Conservation (phyloP, 805 yeast species). For the Priceomyces melissophilus region DNA sequence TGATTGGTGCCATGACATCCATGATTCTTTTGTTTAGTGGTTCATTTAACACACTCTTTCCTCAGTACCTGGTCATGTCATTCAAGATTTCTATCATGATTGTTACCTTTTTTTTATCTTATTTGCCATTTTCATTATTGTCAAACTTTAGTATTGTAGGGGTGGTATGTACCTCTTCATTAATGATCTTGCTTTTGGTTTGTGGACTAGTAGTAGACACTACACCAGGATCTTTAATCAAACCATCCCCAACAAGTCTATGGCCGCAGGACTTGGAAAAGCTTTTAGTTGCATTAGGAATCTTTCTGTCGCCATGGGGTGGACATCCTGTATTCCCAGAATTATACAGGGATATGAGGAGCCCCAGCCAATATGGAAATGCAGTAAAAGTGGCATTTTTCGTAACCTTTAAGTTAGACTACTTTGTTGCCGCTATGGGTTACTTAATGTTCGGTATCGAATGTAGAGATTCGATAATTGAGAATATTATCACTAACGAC, state of each 20-base stretch:
- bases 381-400: slow-evolving; percentile 55
- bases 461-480: slow-evolving; percentile 72
- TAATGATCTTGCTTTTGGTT: slow-evolving; percentile 42
- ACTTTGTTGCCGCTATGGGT: slow-evolving; percentile 61
- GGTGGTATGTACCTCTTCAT: slow-evolving; percentile 49
- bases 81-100: slow-evolving; percentile 43
- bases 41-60: slow-evolving; percentile 51
- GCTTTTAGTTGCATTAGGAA: slow-evolving; percentile 55
- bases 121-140: slow-evolving; percentile 53
- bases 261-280: slow-evolving; percentile 32
- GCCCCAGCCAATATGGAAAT: slow-evolving; percentile 53
- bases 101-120: slow-evolving; percentile 44
- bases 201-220: slow-evolving; percentile 42
- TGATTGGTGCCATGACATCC: slow-evolving; percentile 58
- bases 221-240: slow-evolving; percentile 55
- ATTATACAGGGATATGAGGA: slow-evolving; percentile 67
- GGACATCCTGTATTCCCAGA: slow-evolving; percentile 83
- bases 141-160: slow-evolving; percentile 57
- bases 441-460: slow-evolving; percentile 75
- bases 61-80: slow-evolving; percentile 24
- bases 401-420: slow-evolving; percentile 57
- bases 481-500: slow-evolving; percentile 60
- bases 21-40: slow-evolving; percentile 59
- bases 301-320: slow-evolving; percentile 78
- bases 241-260: slow-evolving; percentile 39